Evolutionary conservation across 768 basidiomycete species (phyloP), one percentile per base, ranked within the genome.

Genomic region (Russula sp.): DNA sequence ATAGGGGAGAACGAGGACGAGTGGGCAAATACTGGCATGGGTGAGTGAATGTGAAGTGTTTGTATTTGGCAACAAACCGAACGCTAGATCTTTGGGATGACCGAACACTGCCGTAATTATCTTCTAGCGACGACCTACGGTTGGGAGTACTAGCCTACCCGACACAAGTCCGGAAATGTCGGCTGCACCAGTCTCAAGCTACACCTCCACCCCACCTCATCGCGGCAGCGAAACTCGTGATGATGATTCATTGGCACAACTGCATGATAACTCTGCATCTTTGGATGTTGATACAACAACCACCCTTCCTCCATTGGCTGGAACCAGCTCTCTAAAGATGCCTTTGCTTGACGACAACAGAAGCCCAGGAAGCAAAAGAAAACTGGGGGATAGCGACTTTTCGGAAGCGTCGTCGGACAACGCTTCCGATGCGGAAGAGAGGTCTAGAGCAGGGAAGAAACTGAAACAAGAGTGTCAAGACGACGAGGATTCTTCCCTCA

Each of bases 281-380:
- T 18, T 37, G 11, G 55, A 18, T 8, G 4, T 18, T 13, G 49
- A 22, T 22, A 42, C 48, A 5, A 32, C 22, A 5, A 32, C 22
- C 4, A 18, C 34, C 2, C 37, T 13, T 40, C 20, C 14, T 48
- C 45, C 53, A n/a, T 18, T 53, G 18, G 42, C 32, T 5, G 61
- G 42, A 2, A 20, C 57, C 35, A 63, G 51, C 45, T 32, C 56
- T 34, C 11, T 34, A 2, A 49, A 55, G 32, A 9, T 22, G 14
- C 37, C 22, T 18, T 11, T 18, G 18, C 16, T 48, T 6, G 55
- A 34, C 14, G 13, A 37, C n/a, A 40, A 58, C 27, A 44, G 31
- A n/a, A 9, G 16, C 9, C 50, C 63, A 14, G 53, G 40, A 35
- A 35, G 47, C 48, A 64, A 64, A 64, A 49, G 63, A 34, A 64